phyloP scores from a whole-genome alignment of 345 rosid species.

The Raphanus raphanistrum region DNA sequence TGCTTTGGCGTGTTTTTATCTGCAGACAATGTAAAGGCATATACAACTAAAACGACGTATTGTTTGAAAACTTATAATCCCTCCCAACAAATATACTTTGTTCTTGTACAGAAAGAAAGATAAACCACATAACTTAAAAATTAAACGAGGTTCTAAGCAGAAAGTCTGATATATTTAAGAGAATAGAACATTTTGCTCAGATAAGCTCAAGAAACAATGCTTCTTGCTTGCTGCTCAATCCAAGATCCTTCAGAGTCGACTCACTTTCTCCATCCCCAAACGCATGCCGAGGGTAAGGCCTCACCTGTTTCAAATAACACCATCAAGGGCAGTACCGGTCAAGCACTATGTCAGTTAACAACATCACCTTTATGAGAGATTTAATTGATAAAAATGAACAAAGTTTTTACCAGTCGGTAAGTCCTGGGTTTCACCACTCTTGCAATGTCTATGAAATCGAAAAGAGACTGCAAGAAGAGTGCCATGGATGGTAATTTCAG shows the following conservation, averaged over 20 bases:
- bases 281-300: slow-evolving; percentile 96
- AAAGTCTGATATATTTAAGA: slow-evolving; percentile 5
- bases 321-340: not conserved
- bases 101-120: slow-evolving; percentile 18
- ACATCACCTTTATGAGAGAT: not conserved
- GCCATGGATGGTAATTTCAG: not conserved
- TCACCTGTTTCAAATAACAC: slow-evolving; percentile 62
- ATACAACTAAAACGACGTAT: slow-evolving; percentile 20
- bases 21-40: not conserved
- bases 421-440: slow-evolving; percentile 84
- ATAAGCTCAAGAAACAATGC: slow-evolving; percentile 92
- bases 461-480: slow-evolving; percentile 64
- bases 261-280: slow-evolving; percentile 74
- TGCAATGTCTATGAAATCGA: slow-evolving; percentile 87
- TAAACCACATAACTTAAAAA: not conserved
- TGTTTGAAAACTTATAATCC: slow-evolving; percentile 4
- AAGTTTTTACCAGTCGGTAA: slow-evolving; percentile 81
- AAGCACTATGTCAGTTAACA: not conserved
- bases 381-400: not conserved
- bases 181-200: slow-evolving; percentile 32
- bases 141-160: slow-evolving; percentile 15
- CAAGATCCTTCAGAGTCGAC: slow-evolving; percentile 74
- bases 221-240: slow-evolving; percentile 91
- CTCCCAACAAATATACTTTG: slow-evolving; percentile 19
- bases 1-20: not conserved